Evolutionary conservation across 108 stramenopile genomes (phyloP).

Genomic region (Discostella stelligeroides): DNA sequence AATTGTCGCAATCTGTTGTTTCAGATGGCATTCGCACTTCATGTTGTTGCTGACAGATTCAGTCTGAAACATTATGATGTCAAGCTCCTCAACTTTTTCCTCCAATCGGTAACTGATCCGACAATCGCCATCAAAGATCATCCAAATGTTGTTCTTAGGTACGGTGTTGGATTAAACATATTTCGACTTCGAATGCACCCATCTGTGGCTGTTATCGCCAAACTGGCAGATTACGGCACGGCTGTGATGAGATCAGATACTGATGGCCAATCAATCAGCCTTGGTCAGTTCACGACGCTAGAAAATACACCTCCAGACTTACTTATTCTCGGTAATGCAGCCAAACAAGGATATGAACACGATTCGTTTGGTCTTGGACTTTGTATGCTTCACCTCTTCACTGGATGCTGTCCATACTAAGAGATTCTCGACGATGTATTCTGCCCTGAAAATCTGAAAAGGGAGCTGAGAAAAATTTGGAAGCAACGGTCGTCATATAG

Average conservation of each 20-base stretch:
- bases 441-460: conserved; percentile 73
- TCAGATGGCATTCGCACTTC: conserved; percentile 94
- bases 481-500: conserved; percentile 67
- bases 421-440: conserved; percentile 90
- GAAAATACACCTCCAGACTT: conserved; percentile 97
- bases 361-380: conserved; percentile 95
- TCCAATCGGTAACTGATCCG: conserved; percentile 54
- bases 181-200: conserved; percentile 70
- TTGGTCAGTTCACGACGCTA: conserved; percentile 95
- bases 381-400: conserved; percentile 94
- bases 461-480: conserved; percentile 78
- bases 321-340: conserved; percentile 86
- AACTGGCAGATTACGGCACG: conserved; percentile 98
- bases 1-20: conserved; percentile 77
- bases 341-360: conserved; percentile 86
- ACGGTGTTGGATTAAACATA: conserved; percentile 78
- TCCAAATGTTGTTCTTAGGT: conserved; percentile 68
- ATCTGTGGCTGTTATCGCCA: conserved; percentile 73
- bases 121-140: conserved; percentile 31
- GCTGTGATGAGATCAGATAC: conserved; percentile 79
- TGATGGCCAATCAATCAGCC: conserved; percentile 80
- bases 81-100: conserved; percentile 97
- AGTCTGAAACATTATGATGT: conserved; percentile 97
- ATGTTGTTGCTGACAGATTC: conserved; percentile 79
- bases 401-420: conserved; percentile 96